Evolutionary conservation across 2,329 filamentous ascomycete species (phyloP).

Genomic region (Triangularia setosa): DNA sequence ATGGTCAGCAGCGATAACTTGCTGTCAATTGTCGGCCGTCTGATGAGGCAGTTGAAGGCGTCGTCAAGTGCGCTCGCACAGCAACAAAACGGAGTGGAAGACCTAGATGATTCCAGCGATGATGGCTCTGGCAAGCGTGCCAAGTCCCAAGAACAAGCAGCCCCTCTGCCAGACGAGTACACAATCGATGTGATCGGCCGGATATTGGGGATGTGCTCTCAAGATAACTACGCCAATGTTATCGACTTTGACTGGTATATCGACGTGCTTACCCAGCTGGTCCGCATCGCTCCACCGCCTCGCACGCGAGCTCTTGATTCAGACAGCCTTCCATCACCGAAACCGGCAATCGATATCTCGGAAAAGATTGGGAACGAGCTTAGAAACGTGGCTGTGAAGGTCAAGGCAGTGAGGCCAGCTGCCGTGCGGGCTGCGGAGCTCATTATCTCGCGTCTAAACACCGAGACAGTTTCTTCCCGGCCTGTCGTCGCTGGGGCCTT

Average conservation of each 20-base stretch:
- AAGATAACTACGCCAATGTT: slow-evolving; percentile 81
- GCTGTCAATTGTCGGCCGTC: slow-evolving; percentile 74
- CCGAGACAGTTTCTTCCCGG: slow-evolving; percentile 52
- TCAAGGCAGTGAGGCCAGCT: slow-evolving; percentile 74
- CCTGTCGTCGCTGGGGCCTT: slow-evolving; percentile 62
- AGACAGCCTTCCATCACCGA: slow-evolving; percentile 30
- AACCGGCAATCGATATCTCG: slow-evolving; percentile 51
- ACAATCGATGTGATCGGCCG: slow-evolving; percentile 74
- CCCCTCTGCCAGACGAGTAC: slow-evolving; percentile 80
- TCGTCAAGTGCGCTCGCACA: slow-evolving; percentile 49
- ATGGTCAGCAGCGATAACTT: slow-evolving; percentile 92
- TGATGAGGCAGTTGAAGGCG: slow-evolving; percentile 80
- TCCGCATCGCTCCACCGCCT: slow-evolving; percentile 62
- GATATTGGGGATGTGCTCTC: slow-evolving; percentile 84
- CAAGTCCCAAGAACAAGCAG: slow-evolving; percentile 39
- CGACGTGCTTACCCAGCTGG: slow-evolving; percentile 79
- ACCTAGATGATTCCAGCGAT: slow-evolving; percentile 47
- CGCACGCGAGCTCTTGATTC: slow-evolving; percentile 38
- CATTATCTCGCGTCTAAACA: slow-evolving; percentile 57
- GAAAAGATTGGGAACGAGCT: slow-evolving; percentile 78
- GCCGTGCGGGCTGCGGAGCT: slow-evolving; percentile 81
- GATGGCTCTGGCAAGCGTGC: slow-evolving; percentile 43
- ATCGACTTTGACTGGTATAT: slow-evolving; percentile 98
- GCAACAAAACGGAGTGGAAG: slow-evolving; percentile 39
- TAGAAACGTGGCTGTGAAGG: slow-evolving; percentile 86